These are phyloP conservation scores for Fragilaria radians DNA, from an alignment of 108 stramenopile species.

Conservation along the genomic window DNA sequence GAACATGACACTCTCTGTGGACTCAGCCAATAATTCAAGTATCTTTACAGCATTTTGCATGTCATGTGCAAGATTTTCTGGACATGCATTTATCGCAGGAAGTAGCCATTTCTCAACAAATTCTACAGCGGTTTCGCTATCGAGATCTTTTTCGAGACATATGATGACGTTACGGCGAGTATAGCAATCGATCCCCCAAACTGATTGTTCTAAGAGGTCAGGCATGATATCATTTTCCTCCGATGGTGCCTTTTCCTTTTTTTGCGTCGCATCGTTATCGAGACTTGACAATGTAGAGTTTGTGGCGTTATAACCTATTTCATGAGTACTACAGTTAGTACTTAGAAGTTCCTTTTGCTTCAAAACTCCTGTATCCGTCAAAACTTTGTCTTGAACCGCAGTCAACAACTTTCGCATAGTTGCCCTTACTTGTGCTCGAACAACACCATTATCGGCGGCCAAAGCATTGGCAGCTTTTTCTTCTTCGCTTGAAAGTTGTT, in stretches of 20 bases:
- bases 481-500: constrained; percentile 5
- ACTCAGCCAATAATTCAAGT: constrained; percentile 49
- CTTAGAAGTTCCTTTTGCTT: constrained; percentile 64
- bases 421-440: constrained; percentile 69
- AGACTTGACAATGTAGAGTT: background rate
- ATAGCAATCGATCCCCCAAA: constrained; percentile 89
- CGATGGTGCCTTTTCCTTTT: background rate
- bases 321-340: constrained; percentile 48
- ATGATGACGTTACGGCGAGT: constrained; percentile 68
- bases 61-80: constrained; percentile 65
- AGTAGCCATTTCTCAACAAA: constrained; percentile 84
- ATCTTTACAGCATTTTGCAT: constrained; percentile 58
- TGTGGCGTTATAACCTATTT: background rate
- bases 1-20: constrained; percentile 13
- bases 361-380: constrained; percentile 75
- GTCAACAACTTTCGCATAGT: constrained; percentile 65
- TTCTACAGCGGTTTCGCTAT: constrained; percentile 40
- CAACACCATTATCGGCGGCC: constrained; percentile 72
- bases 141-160: constrained; percentile 60
- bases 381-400: constrained; percentile 72
- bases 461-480: constrained; percentile 54
- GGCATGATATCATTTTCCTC: too few species aligned
- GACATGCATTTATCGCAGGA: constrained; percentile 85
- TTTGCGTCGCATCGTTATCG: background rate
- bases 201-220: constrained; percentile 78